Evolutionary conservation across 2,329 filamentous ascomycete genomes (phyloP).

Genomic region (Aspergillus piperis): DNA sequence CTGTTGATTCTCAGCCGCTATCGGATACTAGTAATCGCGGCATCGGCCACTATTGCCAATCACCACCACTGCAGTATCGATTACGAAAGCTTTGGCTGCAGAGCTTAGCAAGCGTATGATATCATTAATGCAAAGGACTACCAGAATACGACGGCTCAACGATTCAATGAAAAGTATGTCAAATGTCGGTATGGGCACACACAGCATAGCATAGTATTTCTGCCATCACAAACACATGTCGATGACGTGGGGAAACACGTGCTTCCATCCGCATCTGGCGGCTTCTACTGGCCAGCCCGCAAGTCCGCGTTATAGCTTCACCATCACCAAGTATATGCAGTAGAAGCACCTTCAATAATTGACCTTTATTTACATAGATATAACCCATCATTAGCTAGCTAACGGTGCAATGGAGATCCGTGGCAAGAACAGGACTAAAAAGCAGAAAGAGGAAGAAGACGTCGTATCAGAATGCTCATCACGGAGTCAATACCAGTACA

Average conservation of each 20-base stretch:
- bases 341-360: not conserved
- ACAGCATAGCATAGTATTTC: not conserved
- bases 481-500: not conserved
- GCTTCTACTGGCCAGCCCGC: constrained; percentile 13
- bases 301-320: not conserved
- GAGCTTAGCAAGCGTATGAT: not conserved
- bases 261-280: constrained; percentile 21
- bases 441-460: not conserved
- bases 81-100: not conserved
- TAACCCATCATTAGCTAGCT: not conserved
- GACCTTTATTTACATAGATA: constrained; percentile 13
- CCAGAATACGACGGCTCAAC: too few species aligned
- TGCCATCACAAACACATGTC: not conserved
- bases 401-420: not conserved
- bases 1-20: not conserved
- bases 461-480: constrained; percentile 3
- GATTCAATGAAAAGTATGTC: fast-evolving
- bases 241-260: constrained; percentile 24
- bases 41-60: not conserved
- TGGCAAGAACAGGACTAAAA: not conserved
- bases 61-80: not conserved
- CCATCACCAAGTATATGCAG: not conserved
- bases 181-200: not conserved
- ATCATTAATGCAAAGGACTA: too few species aligned
- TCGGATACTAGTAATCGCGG: not conserved